phyloP scores from a whole-genome alignment of 306 rosid species.

The Lathyrus tuberosus region DNA sequence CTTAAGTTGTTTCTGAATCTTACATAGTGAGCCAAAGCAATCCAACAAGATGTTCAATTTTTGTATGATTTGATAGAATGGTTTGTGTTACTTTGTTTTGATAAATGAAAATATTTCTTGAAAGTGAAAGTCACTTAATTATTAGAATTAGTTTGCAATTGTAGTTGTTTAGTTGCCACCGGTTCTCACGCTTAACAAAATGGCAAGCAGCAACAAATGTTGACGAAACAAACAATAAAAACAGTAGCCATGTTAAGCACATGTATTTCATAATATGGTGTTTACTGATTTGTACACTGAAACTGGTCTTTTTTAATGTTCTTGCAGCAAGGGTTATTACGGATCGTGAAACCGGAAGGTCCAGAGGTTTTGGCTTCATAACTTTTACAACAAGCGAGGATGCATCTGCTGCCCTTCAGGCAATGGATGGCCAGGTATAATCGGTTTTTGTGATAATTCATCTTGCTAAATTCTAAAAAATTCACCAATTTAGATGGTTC shows the following conservation, averaged over 20 bases:
- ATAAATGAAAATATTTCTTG: conserved; percentile 4
- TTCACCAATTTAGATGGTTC: conserved; percentile 4
- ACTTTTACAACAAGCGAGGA: conserved; percentile 52
- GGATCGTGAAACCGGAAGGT: conserved; percentile 55
- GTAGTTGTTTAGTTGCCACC: conserved; percentile 10
- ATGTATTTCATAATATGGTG: conserved; percentile 24
- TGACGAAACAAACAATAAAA: conserved; percentile 19
- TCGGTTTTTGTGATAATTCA: conserved; percentile 4
- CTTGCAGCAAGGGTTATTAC: conserved; percentile 48
- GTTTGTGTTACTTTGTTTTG: not conserved
- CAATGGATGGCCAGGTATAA: conserved; percentile 56
- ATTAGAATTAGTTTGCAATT: conserved; percentile 19
- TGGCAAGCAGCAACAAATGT: conserved; percentile 5
- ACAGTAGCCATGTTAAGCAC: conserved; percentile 3
- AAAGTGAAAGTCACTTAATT: not conserved
- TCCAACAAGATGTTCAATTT: not conserved
- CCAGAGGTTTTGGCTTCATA: conserved; percentile 59
- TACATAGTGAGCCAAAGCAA: not conserved
- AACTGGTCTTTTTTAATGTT: conserved; percentile 2
- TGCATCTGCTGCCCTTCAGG: conserved; percentile 58
- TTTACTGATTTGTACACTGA: conserved; percentile 13
- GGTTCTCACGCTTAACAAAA: not conserved
- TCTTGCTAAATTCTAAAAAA: conserved; percentile 19
- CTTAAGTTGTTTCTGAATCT: conserved; percentile 4
- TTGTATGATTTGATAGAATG: conserved; percentile 13